These are phyloP conservation scores for Coemansia asiatica DNA, from an alignment of 192 early-diverging fungal genomes.

Conservation along the genomic window DNA sequence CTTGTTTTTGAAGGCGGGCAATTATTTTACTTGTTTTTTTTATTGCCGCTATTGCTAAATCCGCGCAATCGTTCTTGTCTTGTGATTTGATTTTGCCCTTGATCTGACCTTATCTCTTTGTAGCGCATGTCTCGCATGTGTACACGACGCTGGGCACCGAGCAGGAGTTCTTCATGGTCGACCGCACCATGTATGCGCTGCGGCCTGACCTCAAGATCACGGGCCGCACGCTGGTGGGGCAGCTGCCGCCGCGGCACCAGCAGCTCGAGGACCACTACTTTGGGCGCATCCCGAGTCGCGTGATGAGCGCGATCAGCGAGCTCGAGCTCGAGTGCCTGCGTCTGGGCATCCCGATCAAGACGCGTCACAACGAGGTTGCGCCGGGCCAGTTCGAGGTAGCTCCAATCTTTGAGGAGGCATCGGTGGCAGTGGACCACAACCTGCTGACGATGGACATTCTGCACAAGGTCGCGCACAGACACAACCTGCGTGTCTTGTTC, in stretches of 20 bases:
- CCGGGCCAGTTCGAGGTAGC: constrained; percentile 98
- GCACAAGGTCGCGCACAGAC: constrained; percentile 95
- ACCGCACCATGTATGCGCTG: constrained; percentile 89
- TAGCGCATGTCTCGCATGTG: constrained; percentile 76
- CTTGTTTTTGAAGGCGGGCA: constrained; percentile 7
- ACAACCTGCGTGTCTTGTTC: constrained; percentile 96
- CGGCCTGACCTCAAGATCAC: constrained; percentile 96
- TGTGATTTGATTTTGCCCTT: too few species aligned
- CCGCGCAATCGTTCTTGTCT: too few species aligned
- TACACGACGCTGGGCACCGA: constrained; percentile 94
- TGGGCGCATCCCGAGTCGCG: constrained; percentile 91
- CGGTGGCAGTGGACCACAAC: constrained; percentile 98
- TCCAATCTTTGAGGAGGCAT: constrained; percentile 96
- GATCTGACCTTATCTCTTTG: background rate
- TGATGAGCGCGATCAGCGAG: constrained; percentile 90
- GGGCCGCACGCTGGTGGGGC: constrained; percentile 91
- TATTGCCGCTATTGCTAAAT: background rate
- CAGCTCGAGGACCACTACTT: constrained; percentile 99
- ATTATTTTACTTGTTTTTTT: constrained; percentile 4
- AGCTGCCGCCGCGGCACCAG: constrained; percentile 95
- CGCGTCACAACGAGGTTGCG: constrained; percentile 98
- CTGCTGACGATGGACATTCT: constrained; percentile 96
- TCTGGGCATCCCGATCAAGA: constrained; percentile 98
- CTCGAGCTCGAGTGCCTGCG: constrained; percentile 89
- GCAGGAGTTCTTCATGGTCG: constrained; percentile 99